A percentile compares a stretch with the other conserved stretches of the same genome.
Evolutionary conservation across 202 grass and related monocot genomes (phyloP).

Genomic region (Brachypodium distachyon): DNA sequence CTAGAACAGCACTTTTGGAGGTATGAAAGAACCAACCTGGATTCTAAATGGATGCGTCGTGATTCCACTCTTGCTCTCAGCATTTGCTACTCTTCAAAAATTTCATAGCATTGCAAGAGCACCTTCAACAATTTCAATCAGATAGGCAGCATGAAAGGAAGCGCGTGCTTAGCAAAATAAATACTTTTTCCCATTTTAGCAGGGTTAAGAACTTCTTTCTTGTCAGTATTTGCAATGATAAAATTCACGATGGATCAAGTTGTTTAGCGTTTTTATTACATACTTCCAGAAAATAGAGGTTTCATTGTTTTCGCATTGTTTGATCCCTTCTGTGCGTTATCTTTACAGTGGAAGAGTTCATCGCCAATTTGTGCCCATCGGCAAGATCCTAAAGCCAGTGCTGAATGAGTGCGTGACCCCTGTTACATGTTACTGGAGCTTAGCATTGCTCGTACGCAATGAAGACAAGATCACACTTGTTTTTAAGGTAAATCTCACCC

Average conservation of each 20-base stretch:
- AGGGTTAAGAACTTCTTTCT: not conserved
- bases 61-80: not conserved
- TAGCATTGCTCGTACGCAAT: constrained; percentile 36
- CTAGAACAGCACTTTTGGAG: constrained; percentile 73
- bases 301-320: not conserved
- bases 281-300: not conserved
- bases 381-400: constrained; percentile 49
- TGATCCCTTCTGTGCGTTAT: not conserved
- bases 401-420: constrained; percentile 67
- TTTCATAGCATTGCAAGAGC: not conserved
- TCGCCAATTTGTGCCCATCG: constrained; percentile 45
- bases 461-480: constrained; percentile 37
- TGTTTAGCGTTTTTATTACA: not conserved
- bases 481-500: constrained; percentile 28
- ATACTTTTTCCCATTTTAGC: not conserved
- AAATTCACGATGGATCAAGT: not conserved
- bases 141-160: not conserved
- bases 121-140: not conserved
- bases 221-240: not conserved
- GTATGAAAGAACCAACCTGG: constrained; percentile 20
- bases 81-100: not conserved
- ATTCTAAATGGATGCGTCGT: not conserved
- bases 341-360: constrained; percentile 43
- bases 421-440: constrained; percentile 69
- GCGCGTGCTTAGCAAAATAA: not conserved